These are phyloP conservation scores for Carex kokanica DNA, from an alignment of 176 grass and related monocot species.

Conservation along the genomic window DNA sequence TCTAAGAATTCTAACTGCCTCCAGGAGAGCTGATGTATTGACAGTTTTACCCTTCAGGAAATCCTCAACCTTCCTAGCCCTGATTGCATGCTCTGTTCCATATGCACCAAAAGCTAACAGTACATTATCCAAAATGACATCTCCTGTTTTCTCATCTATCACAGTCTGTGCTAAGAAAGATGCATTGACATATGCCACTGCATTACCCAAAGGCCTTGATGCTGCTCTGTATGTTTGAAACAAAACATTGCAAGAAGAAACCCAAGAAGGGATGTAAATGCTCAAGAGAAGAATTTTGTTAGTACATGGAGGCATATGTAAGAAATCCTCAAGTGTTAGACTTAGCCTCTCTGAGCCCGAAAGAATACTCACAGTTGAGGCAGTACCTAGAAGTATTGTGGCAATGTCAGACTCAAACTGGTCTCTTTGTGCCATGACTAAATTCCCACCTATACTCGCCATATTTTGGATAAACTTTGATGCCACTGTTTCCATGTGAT, in stretches of 20 bases:
- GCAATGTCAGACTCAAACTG: constrained; percentile 60
- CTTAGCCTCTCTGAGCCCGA: constrained; percentile 36
- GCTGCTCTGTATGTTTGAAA: constrained; percentile 78
- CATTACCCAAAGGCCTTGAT: constrained; percentile 79
- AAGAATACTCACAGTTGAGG: constrained; percentile 44
- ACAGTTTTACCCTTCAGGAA: constrained; percentile 60
- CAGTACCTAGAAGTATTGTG: constrained; percentile 61
- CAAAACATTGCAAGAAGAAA: constrained; percentile 32
- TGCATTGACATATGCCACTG: constrained; percentile 70
- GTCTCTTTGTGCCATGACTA: constrained; percentile 71
- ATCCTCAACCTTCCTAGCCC: constrained; percentile 62
- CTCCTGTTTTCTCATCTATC: constrained; percentile 32
- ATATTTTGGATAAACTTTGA: constrained; percentile 71
- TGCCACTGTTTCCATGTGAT: constrained; percentile 70
- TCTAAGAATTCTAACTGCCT: constrained; percentile 56
- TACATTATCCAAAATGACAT: constrained; percentile 45
- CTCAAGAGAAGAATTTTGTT: constrained; percentile 50
- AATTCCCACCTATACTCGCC: constrained; percentile 73
- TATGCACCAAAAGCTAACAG: constrained; percentile 67
- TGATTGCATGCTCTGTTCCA: constrained; percentile 53
- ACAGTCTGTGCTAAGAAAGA: constrained; percentile 64
- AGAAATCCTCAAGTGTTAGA: constrained; percentile 68
- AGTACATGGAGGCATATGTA: constrained; percentile 61
- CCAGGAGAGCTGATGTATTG: constrained; percentile 42
- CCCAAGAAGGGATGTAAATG: constrained; percentile 55